Conservation (phyloP, 768 basidiomycete species). For the Termitomyces heimii region DNA sequence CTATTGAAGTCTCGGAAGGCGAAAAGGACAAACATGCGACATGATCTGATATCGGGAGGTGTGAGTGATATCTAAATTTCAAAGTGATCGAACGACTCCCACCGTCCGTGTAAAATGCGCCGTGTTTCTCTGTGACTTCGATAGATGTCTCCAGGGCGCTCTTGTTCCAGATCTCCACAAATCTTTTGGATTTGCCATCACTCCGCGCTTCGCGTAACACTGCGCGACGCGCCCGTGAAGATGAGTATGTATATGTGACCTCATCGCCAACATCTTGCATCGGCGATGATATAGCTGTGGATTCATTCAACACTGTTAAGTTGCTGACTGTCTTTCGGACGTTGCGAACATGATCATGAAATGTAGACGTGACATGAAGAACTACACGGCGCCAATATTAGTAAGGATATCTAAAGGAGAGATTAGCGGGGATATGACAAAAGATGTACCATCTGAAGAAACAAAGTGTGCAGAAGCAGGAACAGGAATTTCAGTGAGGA, state of each 20-base stretch:
- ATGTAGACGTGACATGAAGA: conserved; percentile 38
- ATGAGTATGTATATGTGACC: conserved; percentile 36
- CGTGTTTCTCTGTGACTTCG: conserved; percentile 55
- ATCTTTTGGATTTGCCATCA: conserved; percentile 39
- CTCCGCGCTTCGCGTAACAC: conserved; percentile 37
- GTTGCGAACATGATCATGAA: conserved; percentile 47
- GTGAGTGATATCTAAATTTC: not conserved
- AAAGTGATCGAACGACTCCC: not conserved
- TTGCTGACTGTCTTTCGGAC: conserved; percentile 38
- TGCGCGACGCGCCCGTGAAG: conserved; percentile 34
- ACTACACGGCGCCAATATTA: conserved; percentile 19
- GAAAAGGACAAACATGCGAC: conserved; percentile 49
- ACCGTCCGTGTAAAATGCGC: conserved; percentile 62
- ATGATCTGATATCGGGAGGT: conserved; percentile 31
- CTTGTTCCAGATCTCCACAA: conserved; percentile 55
- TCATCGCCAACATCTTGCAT: conserved; percentile 34
- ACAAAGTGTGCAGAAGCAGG: conserved; percentile 30
- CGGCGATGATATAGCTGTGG: conserved; percentile 15
- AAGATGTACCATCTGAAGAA: conserved; percentile 15
- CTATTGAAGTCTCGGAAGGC: conserved; percentile 40
- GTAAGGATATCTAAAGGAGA: not conserved
- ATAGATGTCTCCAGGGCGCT: conserved; percentile 36
- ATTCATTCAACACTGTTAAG: conserved; percentile 23
- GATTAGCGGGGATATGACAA: not conserved
- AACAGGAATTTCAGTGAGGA: conserved; percentile 34